Percentiles rank a stretch among this genome's conserved stretches.
Evolutionary conservation across 345 rosid genomes (phyloP).

Genomic region (Populus tremula): DNA sequence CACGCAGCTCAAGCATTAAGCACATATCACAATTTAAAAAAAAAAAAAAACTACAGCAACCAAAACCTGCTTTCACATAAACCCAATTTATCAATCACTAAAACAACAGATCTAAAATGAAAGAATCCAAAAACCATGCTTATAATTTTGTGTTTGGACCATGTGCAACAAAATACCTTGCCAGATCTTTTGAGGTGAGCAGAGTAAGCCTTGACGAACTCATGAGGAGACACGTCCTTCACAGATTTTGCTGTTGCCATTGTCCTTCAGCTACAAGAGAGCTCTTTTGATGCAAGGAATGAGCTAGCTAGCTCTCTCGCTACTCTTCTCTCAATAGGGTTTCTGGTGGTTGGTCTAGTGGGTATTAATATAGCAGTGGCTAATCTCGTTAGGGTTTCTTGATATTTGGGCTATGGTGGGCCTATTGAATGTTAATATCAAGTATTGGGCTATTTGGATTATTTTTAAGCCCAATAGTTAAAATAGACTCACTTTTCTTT

Average conservation of each 20-base stretch:
- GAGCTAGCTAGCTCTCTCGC: neutral
- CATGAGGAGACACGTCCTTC: conserved; percentile 88
- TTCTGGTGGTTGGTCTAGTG: neutral
- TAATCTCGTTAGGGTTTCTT: neutral
- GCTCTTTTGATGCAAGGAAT: neutral
- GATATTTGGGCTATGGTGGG: neutral
- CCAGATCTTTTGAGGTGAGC: conserved; percentile 93
- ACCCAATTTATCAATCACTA: neutral
- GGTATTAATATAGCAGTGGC: neutral
- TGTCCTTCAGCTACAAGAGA: neutral
- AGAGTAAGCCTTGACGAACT: conserved; percentile 81
- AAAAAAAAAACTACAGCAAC: neutral
- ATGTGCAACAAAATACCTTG: conserved; percentile 42
- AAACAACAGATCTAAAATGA: conserved; percentile 5
- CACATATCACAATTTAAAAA: neutral
- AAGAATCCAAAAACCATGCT: neutral
- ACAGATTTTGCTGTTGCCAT: conserved; percentile 55
- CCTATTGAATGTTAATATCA: neutral
- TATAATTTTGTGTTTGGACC: neutral
- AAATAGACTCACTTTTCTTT: neutral
- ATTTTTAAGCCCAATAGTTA: neutral
- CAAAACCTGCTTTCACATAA: neutral
- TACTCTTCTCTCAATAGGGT: neutral
- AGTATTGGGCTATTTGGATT: neutral
- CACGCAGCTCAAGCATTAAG: neutral